Base-by-base conservation (phyloP, 164 flowering plant genomes). In the Brasenia schreberi region DNA sequence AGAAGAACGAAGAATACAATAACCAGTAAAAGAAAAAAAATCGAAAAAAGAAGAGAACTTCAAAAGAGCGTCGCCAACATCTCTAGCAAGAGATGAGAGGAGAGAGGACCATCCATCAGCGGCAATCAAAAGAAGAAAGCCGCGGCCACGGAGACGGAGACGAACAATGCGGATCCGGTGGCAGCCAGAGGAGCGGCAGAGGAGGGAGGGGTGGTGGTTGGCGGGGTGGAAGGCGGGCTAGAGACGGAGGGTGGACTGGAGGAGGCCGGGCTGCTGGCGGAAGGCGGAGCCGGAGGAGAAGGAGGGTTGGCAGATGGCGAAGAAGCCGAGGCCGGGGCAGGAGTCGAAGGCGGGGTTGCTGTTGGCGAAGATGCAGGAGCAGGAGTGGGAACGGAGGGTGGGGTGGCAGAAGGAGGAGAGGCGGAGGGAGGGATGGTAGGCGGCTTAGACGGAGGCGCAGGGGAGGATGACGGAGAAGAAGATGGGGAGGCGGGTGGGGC, bases 401-500 rank as follows among this genome's bases (percentile, higher is more conserved):
- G 12, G 17, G 70, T 16, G 2, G 44, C 5, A 5, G 70, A 65
- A 5, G 65, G 10, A 45, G 70, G 59, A 53, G 45, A 19, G 17
- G 62, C 19, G 6, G 71, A 9, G 7, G 71, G 61, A 9, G 65
- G 65, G 16, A 45, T 1, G 49, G 43, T 12, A 14, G 53, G 11
- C 44, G 64, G 42, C 16, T 58, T 11, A 16, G 59, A 5, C 16
- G 65, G n/a, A 6, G 27, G 17, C 9, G 59, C n/a, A 10, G 52
- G 17, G 39, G 63, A 52, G 18, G 63, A 6, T 9, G 53, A 0
- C 2, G 64, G 14, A 11, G 69, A 49, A 4, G 69, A 9, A 19
- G 65, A 39, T 19, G 70, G 43, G 2, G 70, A 45, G 10, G 12
- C 19, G 19, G 39, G 44, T n/a, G 70, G 65, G 0, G 71, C 56